These are phyloP conservation scores for Salix udensis DNA, from an alignment of 345 rosid species.

Conservation along the genomic window DNA sequence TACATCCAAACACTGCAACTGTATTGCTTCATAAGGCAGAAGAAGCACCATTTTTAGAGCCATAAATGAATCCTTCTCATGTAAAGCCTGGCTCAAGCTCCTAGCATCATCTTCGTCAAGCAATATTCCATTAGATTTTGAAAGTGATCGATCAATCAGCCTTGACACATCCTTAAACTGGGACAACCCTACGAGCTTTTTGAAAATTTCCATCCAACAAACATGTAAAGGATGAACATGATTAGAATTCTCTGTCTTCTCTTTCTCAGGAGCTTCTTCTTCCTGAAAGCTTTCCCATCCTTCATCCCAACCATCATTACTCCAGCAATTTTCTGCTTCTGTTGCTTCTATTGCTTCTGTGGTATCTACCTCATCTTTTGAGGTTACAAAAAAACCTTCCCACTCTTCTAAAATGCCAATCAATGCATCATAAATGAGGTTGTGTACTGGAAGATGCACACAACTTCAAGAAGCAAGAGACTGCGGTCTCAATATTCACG, in stretches of 20 bases:
- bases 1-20: conserved; percentile 44
- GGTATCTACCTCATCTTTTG: conserved; percentile 38
- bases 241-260: conserved; percentile 26
- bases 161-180: conserved; percentile 40
- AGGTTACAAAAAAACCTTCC: conserved; percentile 65
- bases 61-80: conserved; percentile 35
- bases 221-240: conserved; percentile 65
- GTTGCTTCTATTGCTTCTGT: conserved; percentile 30
- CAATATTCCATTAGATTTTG: conserved; percentile 49
- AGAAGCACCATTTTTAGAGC: conserved; percentile 63
- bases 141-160: conserved; percentile 55
- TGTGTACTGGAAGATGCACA: conserved; percentile 43
- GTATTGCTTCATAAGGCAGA: conserved; percentile 64
- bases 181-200: conserved; percentile 32
- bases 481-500: conserved; percentile 44
- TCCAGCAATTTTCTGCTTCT: conserved; percentile 60
- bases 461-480: conserved; percentile 68
- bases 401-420: conserved; percentile 74
- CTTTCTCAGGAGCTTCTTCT: conserved; percentile 46
- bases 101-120: conserved; percentile 55
- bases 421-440: conserved; percentile 55
- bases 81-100: conserved; percentile 39
- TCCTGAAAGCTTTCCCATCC: conserved; percentile 99
- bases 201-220: conserved; percentile 72
- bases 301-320: conserved; percentile 78